phyloP scores from a whole-genome alignment of 345 rosid genomes.

The Bruguiera sexangula region DNA sequence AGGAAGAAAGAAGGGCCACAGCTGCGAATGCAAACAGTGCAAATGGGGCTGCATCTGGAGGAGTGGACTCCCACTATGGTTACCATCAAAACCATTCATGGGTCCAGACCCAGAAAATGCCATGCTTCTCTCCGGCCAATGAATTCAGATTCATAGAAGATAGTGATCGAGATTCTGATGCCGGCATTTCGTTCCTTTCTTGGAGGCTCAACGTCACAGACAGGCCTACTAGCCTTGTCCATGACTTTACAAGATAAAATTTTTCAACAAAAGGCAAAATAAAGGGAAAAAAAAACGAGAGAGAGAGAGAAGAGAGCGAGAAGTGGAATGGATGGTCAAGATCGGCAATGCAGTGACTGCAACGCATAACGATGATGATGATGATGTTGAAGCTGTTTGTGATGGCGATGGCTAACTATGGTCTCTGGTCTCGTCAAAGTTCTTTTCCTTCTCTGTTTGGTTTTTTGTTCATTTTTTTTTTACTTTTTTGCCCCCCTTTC shows the following conservation, averaged over 20 bases:
- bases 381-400: conserved; percentile 23
- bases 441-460: conserved; percentile 1
- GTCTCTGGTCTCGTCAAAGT: conserved; percentile 11
- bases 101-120: conserved; percentile 56
- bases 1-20: conserved; percentile 79
- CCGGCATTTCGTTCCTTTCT: conserved; percentile 66
- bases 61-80: conserved; percentile 36
- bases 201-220: conserved; percentile 90
- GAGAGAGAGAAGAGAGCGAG: neutral
- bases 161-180: conserved; percentile 45
- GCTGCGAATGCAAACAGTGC: conserved; percentile 31
- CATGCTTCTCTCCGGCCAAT: conserved; percentile 45
- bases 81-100: conserved; percentile 42
- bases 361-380: conserved; percentile 20
- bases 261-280: neutral
- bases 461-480: conserved; percentile 11
- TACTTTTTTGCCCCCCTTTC: neutral
- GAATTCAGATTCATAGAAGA: conserved; percentile 69
- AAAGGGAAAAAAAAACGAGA: neutral
- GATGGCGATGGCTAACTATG: conserved; percentile 22
- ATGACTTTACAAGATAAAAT: conserved; percentile 69
- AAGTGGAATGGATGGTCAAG: conserved; percentile 28
- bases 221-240: conserved; percentile 77
- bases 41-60: conserved; percentile 8
- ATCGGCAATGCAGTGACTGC: conserved; percentile 24